phyloP scores from a whole-genome alignment of 305 asterid genomes.

The Fraxinus sp. region DNA sequence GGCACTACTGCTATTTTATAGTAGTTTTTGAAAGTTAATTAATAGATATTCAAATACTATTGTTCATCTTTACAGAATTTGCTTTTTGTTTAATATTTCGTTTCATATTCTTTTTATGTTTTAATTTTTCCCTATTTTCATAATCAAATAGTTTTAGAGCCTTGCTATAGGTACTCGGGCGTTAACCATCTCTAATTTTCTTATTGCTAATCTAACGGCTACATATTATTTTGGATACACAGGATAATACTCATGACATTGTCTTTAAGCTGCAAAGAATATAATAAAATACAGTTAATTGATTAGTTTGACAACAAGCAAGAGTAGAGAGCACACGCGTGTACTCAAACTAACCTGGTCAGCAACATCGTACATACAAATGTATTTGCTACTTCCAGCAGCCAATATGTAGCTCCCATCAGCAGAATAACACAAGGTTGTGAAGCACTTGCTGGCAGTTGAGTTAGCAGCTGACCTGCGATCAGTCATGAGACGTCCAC shows the following conservation, averaged over 20 bases:
- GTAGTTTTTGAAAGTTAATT: neutral
- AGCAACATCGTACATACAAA: slow-evolving; percentile 92
- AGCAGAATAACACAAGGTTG: slow-evolving; percentile 87
- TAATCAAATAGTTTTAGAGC: neutral
- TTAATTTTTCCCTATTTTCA: neutral
- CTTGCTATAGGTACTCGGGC: too few species aligned
- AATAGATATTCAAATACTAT: neutral
- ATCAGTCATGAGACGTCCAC: slow-evolving; percentile 99
- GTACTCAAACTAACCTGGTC: slow-evolving; percentile 73
- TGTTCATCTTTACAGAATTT: neutral
- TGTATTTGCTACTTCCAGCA: slow-evolving; percentile 92
- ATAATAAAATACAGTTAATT: neutral
- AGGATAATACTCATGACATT: neutral
- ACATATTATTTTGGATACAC: neutral
- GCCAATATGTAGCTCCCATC: slow-evolving; percentile 97
- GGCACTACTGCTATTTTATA: neutral
- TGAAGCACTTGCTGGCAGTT: slow-evolving; percentile 86
- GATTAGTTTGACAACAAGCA: neutral
- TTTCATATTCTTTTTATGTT: neutral
- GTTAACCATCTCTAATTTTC: neutral
- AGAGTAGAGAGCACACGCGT: neutral
- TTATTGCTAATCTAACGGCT: neutral
- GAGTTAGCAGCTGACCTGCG: slow-evolving; percentile 95
- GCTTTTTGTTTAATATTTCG: neutral
- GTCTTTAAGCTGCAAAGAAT: neutral